Evolutionary conservation across 2,329 filamentous ascomycete species (phyloP), one percentile per base, ranked within the genome.

Genomic region (Exophiala xenobiotica): DNA sequence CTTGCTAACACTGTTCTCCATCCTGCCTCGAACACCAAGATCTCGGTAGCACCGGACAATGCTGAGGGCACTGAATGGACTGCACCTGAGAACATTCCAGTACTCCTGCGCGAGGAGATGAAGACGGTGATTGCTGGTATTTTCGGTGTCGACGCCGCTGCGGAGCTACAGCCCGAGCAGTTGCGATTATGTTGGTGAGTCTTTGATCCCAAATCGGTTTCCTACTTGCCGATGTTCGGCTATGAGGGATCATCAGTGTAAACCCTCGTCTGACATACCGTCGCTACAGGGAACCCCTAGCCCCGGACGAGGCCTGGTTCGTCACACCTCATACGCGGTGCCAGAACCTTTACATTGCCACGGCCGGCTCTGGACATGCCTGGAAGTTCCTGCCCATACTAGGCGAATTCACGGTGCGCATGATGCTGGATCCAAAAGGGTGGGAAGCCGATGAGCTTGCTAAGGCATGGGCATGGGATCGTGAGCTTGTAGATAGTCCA

Each of bases 381-480:
- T 84, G 78, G 75, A 85, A 85, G 64, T 83, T 87, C 61, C 68
- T 85, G 20, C 81, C 81, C 1, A 77, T 78, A 18, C 77, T 83
- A 56, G 81, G 82, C 3, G 76, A 78, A 51, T 85, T 85, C 33
- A 63, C 69, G 11, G 60, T 33, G 53, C 59, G 22, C 29, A 63
- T 11, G 53, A 61, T 8, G 61, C 53, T 6, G 38, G 43, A 19
- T 39, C 51, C 2, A 61, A 64, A 39, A 53, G 54, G 6, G 8
- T 35, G 31, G 31, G 31, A 35, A 35, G 31, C n/a, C 12, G 40
- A 39, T 26, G 29, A 46, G 55, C 27, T 75, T 75, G 64, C 74
- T 65, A 67, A 68, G 63, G 64, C 71, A 62, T 63, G 70, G 64
- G 63, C 62, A 43, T 64, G 71, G 61, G 64, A 70, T 59, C 16